A percentile compares a stretch with the other conserved stretches of the same genome.
These are phyloP conservation scores for Russula griseocarnosa DNA, from an alignment of 768 basidiomycete genomes.

Conservation along the genomic window DNA sequence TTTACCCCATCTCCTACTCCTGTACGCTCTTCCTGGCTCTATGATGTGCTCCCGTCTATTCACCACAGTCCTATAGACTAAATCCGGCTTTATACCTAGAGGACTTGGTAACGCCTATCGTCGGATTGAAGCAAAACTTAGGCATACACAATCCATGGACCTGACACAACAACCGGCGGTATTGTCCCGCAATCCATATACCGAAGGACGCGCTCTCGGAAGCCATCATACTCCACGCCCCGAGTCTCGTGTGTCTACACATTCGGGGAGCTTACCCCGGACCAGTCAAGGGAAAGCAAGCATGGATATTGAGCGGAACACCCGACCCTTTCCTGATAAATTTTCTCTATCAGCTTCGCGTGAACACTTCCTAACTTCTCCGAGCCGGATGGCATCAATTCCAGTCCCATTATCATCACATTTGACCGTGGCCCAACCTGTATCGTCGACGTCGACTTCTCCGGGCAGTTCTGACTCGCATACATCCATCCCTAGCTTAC, in stretches of 20 bases:
- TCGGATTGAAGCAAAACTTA: conserved; percentile 19
- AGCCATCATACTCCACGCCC: not conserved
- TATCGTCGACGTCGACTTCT: conserved; percentile 1
- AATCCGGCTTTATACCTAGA: conserved; percentile 12
- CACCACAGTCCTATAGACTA: conserved; percentile 14
- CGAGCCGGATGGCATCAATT: not conserved
- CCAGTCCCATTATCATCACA: conserved; percentile 13
- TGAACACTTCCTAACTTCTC: conserved; percentile 1
- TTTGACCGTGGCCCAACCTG: not conserved
- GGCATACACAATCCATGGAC: conserved; percentile 15
- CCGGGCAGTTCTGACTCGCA: not conserved
- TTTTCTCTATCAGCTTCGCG: not conserved
- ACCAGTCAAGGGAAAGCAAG: conserved; percentile 20
- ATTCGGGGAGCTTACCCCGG: conserved; percentile 22
- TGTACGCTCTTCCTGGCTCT: not conserved
- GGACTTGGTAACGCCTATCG: conserved; percentile 17
- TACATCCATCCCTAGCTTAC: not conserved
- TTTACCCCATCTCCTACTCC: conserved; percentile 9
- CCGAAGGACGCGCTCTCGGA: not conserved
- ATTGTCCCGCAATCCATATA: not conserved
- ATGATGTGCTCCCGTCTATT: conserved; percentile 1
- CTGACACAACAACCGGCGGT: conserved; percentile 5
- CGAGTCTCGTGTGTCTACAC: conserved; percentile 8
- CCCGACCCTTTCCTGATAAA: conserved; percentile 8
- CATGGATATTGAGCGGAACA: conserved; percentile 12